Conservation (phyloP, 805 yeast species). For the Kluyveromyces dobzhanskii region DNA sequence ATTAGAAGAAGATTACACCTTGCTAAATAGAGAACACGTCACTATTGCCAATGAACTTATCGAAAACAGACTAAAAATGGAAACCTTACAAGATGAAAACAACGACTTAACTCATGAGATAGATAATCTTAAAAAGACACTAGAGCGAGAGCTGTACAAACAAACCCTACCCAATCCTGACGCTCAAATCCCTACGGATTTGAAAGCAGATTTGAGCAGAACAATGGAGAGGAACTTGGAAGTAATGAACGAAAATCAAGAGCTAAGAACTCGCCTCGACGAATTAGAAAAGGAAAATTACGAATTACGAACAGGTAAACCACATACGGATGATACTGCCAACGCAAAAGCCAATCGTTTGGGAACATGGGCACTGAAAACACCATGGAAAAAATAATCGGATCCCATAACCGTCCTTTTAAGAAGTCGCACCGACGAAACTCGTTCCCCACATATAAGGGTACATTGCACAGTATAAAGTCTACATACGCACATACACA, state of each 20-base stretch:
- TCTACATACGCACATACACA: too few relatives aligned
- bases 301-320: slow-evolving; percentile 27
- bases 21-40: slow-evolving; percentile 74
- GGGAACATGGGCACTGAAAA: slow-evolving; percentile 1
- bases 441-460: too few relatives aligned
- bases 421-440: too few relatives aligned
- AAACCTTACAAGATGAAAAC: slow-evolving; percentile 69
- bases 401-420: too few relatives aligned
- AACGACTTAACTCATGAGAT: slow-evolving; percentile 46
- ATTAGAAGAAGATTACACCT: slow-evolving; percentile 59
- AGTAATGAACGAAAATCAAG: slow-evolving; percentile 56
- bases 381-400: slow-evolving; percentile 1
- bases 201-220: slow-evolving; percentile 45
- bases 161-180: slow-evolving; percentile 28
- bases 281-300: slow-evolving; percentile 36
- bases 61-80: slow-evolving; percentile 63
- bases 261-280: slow-evolving; percentile 45
- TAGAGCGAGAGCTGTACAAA: slow-evolving; percentile 29
- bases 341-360: not conserved
- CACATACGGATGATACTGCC: slow-evolving; percentile 5
- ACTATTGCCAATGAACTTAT: slow-evolving; percentile 84
- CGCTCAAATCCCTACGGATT: slow-evolving; percentile 30
- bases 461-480: too few relatives aligned
- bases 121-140: slow-evolving; percentile 35
- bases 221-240: slow-evolving; percentile 55